Base-by-base conservation (phyloP, 1,284 basidiomycete genomes). In the Violaceomyces palustris region DNA sequence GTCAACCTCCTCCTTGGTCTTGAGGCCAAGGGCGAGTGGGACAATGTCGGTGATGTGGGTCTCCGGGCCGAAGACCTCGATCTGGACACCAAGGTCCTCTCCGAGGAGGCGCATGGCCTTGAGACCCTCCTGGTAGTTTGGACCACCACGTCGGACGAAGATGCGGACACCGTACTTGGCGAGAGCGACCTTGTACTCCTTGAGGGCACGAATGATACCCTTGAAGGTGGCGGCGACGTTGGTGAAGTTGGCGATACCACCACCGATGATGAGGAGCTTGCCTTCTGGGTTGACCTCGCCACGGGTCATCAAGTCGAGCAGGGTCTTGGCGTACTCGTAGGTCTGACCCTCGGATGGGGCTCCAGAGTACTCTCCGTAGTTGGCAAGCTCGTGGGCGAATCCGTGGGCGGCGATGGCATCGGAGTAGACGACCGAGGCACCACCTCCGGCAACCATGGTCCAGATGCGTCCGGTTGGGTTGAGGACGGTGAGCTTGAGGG, bases 181-280 rank as follows among this genome's bases (percentile, higher is more conserved):
- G 18, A 72, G 58, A 19, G 56, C 34, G 6, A 49, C 35, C 79
- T 92, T 89, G 83, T 83, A 91, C 77, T 91, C 87, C 80, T 94
- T 88, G 67, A 98, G 81, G 17, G 93, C 93, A 51, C 85, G 88
- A 75, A 98, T 97, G 80, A 97, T 98, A 64, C 93, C 93, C 82
- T 97, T 97, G 86, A 98, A 98, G 57, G 93, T 98, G 14, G 93
- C 86, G 30, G 93, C 93, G 65, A 98, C 92, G 75, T 98, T 97
- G 74, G 92, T 97, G 79, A 98, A 98, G 84, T 98, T 98, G 79
- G 93, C 93, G 63, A 97, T 96, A 79, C 93, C 93, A 79, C 94
- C 94, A 77, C 93, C 94, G 62, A 98, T 96, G 81, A 98, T 96
- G 76, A 98, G 87, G 73, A 98, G 83, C 79, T 98, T 98, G 79